phyloP scores from a whole-genome alignment of 2,329 filamentous ascomycete genomes.

The Berkeleyomyces basicola region DNA sequence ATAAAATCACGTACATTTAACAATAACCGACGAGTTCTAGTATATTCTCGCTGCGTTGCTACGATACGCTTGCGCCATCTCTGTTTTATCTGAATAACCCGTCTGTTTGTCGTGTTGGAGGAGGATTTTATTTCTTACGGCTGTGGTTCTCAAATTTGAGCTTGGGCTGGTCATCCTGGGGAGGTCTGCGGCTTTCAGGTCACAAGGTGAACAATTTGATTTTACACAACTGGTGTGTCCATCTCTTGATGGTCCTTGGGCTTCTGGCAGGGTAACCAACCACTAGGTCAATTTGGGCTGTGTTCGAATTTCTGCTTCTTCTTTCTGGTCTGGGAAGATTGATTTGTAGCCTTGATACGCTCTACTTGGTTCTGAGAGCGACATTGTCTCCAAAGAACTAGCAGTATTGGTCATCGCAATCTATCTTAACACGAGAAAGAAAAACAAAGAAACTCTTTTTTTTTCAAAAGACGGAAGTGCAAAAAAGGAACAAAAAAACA shows the following conservation, averaged over 20 bases:
- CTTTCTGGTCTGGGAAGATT: not conserved
- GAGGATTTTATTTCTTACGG: constrained; percentile 9
- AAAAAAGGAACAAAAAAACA: constrained; percentile 9
- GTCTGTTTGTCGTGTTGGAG: constrained; percentile 10
- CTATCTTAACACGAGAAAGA: not conserved
- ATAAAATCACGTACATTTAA: not conserved
- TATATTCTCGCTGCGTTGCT: not conserved
- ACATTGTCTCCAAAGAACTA: not conserved
- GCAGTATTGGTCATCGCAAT: not conserved
- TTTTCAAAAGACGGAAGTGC: constrained; percentile 3
- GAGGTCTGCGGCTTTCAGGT: constrained; percentile 2
- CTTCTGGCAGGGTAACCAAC: not conserved
- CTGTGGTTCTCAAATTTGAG: constrained; percentile 7
- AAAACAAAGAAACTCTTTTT: constrained; percentile 10
- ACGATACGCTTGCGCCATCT: constrained; percentile 12
- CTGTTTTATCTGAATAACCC: constrained; percentile 8
- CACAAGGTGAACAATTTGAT: constrained; percentile 7
- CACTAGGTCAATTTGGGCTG: not conserved
- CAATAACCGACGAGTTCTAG: not conserved
- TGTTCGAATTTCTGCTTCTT: not conserved
- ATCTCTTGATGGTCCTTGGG: not conserved
- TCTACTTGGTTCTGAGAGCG: not conserved
- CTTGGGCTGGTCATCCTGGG: constrained; percentile 8
- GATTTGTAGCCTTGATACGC: not conserved
- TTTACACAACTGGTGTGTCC: constrained; percentile 6